These are phyloP conservation scores for Spatholobus suberectus DNA, from an alignment of 306 rosid genomes.

Conservation along the genomic window DNA sequence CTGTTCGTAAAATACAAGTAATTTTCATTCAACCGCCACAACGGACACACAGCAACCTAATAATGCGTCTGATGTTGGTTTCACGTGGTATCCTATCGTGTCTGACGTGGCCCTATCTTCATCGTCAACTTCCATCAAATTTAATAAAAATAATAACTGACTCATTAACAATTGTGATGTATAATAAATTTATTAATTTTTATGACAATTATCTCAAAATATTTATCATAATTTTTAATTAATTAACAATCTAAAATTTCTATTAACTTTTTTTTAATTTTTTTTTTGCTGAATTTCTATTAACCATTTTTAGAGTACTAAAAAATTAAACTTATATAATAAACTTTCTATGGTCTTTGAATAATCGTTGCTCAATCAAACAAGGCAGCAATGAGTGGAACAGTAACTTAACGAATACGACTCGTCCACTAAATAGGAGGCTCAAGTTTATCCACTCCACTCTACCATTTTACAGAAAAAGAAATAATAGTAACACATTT, in stretches of 20 bases:
- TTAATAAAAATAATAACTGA: neutral
- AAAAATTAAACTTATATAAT: neutral
- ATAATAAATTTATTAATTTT: too few species aligned
- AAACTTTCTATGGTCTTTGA: neutral
- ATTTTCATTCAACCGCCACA: conserved; percentile 20
- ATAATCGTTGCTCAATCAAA: neutral
- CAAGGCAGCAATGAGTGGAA: neutral
- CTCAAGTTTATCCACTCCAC: neutral
- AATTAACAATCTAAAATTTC: too few species aligned
- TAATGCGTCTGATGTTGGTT: conserved; percentile 31
- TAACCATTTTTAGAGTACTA: too few species aligned
- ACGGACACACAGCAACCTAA: conserved; percentile 42
- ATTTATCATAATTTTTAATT: too few species aligned
- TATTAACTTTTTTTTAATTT: too few species aligned
- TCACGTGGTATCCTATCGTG: conserved; percentile 21
- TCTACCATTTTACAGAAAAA: too few species aligned
- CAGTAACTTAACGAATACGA: neutral
- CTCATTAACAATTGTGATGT: too few species aligned
- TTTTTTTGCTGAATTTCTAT: too few species aligned
- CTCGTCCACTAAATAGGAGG: neutral
- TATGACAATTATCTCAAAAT: too few species aligned
- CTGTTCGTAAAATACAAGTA: conserved; percentile 9
- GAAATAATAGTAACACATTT: too few species aligned
- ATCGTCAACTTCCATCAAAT: conserved; percentile 4
- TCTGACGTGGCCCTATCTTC: conserved; percentile 48